Conservation (phyloP, 2,329 filamentous ascomycete species). For the Aspergillus clavatus region DNA sequence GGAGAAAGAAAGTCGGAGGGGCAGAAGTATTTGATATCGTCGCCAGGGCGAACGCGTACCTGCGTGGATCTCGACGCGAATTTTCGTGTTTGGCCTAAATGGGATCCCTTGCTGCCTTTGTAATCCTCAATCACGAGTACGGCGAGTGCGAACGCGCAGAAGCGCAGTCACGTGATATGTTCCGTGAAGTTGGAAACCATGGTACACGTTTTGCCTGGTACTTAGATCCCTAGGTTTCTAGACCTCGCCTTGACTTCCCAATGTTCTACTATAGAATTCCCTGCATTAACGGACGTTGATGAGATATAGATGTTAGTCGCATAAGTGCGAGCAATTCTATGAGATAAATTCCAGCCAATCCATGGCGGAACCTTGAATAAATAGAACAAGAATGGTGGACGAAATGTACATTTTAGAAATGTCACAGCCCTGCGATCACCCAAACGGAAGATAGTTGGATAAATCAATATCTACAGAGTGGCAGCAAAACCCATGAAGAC, state of each 20-base stretch:
- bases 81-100: slow-evolving; percentile 32
- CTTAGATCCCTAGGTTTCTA: too few relatives aligned
- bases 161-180: slow-evolving; percentile 1
- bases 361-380: background rate
- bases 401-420: background rate
- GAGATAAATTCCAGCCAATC: background rate
- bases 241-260: too few relatives aligned
- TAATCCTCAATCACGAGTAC: background rate
- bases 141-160: slow-evolving; percentile 14
- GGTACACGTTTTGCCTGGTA: too few relatives aligned
- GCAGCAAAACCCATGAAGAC: slow-evolving; percentile 40
- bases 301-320: background rate
- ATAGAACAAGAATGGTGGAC: background rate
- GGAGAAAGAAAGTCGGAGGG: slow-evolving; percentile 25
- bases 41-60: slow-evolving; percentile 29
- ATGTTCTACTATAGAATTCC: too few relatives aligned
- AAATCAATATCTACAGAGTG: slow-evolving; percentile 26
- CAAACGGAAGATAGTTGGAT: background rate
- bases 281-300: too few relatives aligned
- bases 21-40: slow-evolving; percentile 32
- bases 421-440: background rate
- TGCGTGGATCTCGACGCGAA: slow-evolving; percentile 26
- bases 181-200: background rate
- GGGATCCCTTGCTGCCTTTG: slow-evolving; percentile 18
- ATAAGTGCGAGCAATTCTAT: background rate